Evolutionary conservation across 768 basidiomycete genomes (phyloP).

Genomic region (Leccinum subtestaceum): DNA sequence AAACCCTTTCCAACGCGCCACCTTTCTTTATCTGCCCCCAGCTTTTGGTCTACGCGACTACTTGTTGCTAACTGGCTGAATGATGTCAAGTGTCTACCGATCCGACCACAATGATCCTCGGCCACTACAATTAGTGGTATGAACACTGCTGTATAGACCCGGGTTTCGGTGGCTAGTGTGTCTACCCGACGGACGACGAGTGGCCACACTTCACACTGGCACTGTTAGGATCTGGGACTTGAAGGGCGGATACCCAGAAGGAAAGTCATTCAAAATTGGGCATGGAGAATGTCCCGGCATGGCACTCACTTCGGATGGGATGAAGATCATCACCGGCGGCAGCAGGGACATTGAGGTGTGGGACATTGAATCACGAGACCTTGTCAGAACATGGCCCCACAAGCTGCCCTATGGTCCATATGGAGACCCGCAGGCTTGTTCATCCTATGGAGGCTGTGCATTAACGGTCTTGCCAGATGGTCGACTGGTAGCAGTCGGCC

Average conservation of each 20-base stretch:
- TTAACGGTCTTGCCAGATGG: neutral
- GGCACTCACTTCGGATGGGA: neutral
- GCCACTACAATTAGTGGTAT: too few relatives aligned
- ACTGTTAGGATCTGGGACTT: slow-evolving; percentile 1
- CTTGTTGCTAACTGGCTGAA: too few relatives aligned
- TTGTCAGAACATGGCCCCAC: neutral
- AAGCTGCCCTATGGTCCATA: too few relatives aligned
- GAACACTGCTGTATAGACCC: too few relatives aligned
- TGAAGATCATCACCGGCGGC: neutral
- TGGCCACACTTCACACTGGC: neutral
- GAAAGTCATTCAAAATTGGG: neutral
- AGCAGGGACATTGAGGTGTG: neutral
- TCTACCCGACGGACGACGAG: slow-evolving; percentile 6
- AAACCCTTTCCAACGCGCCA: too few relatives aligned
- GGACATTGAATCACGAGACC: neutral
- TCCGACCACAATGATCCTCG: too few relatives aligned
- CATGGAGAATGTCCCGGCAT: neutral
- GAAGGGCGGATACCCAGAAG: slow-evolving; percentile 1
- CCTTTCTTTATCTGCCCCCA: too few relatives aligned
- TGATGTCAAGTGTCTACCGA: too few relatives aligned
- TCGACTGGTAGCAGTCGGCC: neutral
- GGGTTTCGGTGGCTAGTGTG: neutral
- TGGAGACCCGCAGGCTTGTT: neutral
- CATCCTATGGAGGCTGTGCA: too few relatives aligned
- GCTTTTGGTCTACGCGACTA: too few relatives aligned